Evolutionary conservation across 371 early-diverging fungal genomes (phyloP), one percentile per base, ranked within the genome.

Genomic region (Mucor piriformis): DNA sequence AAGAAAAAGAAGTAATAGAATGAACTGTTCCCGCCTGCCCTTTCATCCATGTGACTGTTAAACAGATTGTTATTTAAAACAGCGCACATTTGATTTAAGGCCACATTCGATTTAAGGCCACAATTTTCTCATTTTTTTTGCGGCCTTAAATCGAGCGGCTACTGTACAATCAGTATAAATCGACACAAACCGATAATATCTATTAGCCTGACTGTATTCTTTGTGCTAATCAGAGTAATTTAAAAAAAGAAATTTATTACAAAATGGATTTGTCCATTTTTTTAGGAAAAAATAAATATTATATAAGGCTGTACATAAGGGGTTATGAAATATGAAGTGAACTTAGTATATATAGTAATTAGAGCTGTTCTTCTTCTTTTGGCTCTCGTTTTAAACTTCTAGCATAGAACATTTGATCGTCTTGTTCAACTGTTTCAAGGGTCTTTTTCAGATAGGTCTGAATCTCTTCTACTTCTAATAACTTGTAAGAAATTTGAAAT

Each of bases 401-500:
- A 20, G 59, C 60, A 63, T 79, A 79, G 48, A 69, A 74, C 5
- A 72, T 71, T 54, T 72, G 73, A 53, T 76, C 73, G 27, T 76
- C 72, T 33, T 63, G 72, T 25, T 76, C 69, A n/a, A 72, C 71
- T 0, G 69, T 59, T 15, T 74, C 73, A 13, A 80, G 64, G 16
- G 67, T 67, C 21, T 57, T 60, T 16, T 61, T 54, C 25, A 80
- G 46, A 47, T 67, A 76, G 2, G 51, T 59, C 55, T 80, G 77
- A n/a, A 80, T 73, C 59, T 89, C 88, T 13, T 81, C 73, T 7
- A 88, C 82, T 49, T 82, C 81, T 1, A 65, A 50, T 4, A 88
- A 67, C 27, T 67, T 77, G 52, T 89, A 93, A 24, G 89, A 84
- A 25, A 84, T 73, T 66, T 95, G 95, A 68, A 92, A 95, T 56